These are phyloP conservation scores for Phascolomyces articulosus DNA, from an alignment of 371 early-diverging fungal species.

Conservation along the genomic window DNA sequence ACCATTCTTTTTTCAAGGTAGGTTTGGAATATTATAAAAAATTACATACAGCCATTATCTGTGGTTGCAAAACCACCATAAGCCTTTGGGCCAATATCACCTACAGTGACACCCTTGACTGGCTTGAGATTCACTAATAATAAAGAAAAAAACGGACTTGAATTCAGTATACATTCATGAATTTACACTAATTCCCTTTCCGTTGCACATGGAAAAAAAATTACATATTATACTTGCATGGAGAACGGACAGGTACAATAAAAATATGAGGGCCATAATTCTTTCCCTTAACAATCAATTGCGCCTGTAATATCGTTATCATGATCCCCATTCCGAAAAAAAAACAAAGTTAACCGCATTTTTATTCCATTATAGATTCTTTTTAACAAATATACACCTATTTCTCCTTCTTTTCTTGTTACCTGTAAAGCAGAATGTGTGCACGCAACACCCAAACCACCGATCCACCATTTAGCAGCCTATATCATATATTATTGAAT, in stretches of 20 bases:
- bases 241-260: slow-evolving; percentile 83
- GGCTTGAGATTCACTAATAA: slow-evolving; percentile 63
- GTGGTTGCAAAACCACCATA: slow-evolving; percentile 70
- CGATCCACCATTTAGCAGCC: slow-evolving; percentile 93
- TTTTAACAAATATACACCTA: no score
- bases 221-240: slow-evolving; percentile 23
- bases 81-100: slow-evolving; percentile 89
- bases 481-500: slow-evolving; percentile 6
- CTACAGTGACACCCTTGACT: slow-evolving; percentile 77
- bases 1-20: not conserved
- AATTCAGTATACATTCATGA: not conserved
- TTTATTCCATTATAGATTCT: no score
- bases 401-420: no score
- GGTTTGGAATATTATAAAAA: no score
- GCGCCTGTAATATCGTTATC: slow-evolving; percentile 62
- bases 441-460: slow-evolving; percentile 63
- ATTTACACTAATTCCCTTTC: no score
- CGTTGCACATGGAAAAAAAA: no score
- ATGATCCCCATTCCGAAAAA: no score
- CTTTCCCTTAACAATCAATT: slow-evolving; percentile 75
- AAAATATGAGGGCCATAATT: slow-evolving; percentile 83
- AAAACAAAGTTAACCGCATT: no score
- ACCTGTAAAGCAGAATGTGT: slow-evolving; percentile 85
- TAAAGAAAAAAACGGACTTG: not conserved
- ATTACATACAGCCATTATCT: slow-evolving; percentile 84